Percentiles rank a stretch among this genome's conserved stretches.
These are phyloP conservation scores for Heterotrichella gracilis DNA, from an alignment of 352 stramenopile genomes.

Conservation along the genomic window DNA sequence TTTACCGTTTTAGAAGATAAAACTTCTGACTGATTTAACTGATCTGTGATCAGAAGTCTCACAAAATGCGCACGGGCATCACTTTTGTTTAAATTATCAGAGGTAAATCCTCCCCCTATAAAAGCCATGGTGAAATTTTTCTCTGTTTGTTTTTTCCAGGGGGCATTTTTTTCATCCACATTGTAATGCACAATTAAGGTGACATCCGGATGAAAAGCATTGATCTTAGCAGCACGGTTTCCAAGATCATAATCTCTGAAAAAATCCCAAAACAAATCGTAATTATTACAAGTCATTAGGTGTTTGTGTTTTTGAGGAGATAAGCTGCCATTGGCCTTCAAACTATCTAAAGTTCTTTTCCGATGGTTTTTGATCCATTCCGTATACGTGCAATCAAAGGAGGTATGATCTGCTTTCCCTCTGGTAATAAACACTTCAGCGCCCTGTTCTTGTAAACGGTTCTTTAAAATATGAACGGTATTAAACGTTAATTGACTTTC, in stretches of 20 bases:
- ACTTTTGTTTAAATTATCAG: background rate
- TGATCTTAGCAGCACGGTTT: background rate
- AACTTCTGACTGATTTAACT: background rate
- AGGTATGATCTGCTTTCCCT: background rate
- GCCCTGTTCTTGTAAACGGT: background rate
- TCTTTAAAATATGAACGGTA: background rate
- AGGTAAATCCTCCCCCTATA: background rate
- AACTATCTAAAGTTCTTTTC: background rate
- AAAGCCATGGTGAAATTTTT: conserved; percentile 7
- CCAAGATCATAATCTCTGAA: background rate
- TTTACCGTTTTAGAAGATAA: background rate
- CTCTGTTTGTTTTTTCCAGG: background rate
- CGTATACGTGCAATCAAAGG: background rate
- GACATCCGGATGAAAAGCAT: background rate
- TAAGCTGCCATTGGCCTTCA: background rate
- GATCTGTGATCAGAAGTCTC: background rate
- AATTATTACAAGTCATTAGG: background rate
- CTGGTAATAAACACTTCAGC: background rate
- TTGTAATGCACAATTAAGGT: background rate
- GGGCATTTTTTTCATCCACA: background rate
- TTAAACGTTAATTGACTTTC: background rate
- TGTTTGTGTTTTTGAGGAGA: background rate
- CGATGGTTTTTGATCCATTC: background rate
- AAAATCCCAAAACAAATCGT: background rate
- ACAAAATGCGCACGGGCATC: background rate